Evolutionary conservation across 768 basidiomycete genomes (phyloP), one percentile per base, ranked within the genome.

Genomic region (Porpolomopsis calyptriformis): DNA sequence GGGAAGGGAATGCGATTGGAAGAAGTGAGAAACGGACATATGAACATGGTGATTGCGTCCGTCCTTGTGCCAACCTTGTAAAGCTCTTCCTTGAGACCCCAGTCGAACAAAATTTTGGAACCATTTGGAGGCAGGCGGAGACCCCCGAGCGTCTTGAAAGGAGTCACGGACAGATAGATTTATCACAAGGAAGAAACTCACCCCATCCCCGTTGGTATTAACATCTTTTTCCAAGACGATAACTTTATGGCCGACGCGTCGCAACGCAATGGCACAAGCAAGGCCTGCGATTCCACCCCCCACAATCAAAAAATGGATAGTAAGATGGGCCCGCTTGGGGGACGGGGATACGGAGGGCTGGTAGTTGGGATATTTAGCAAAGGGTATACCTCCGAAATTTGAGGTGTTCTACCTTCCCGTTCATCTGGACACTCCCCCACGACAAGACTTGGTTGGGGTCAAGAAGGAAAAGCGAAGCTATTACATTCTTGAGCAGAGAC

Each of bases 181-280:
- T n/a, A n/a, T 10, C 4, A 7, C 18, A 19, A 29, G 41, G 29
- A 25, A 14, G 4, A 29, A 12, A 27, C 29, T 19, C 42, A 33
- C 42, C 4, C 29, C 42, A 19, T 43, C 42, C 4, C 42, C 42
- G 12, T 31, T 18, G 27, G 20, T 9, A 33, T 33, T 33, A 8
- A 14, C 26, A 31, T 37, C 47, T 12, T 34, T 50, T 52, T 81
- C 80, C 19, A 80, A 57, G 3, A 82, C 71, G 1, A 66, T 55
- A 1, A 77, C 78, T 29, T 64, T 59, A 55, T 81, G 80, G 4
- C 80, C 80, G 14, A 70, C 69, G 46, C 72, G 65, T 41, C 68
- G 62, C 12, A 82, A 62, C 3, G 73, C 71, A 48, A 73, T 64
- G 0, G 79, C 80, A 48, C 70, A 69, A 2, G 77, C 63, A 19